Evolutionary conservation across 2,329 filamentous ascomycete genomes (phyloP).

Genomic region (Chaetomiaceae sp.): DNA sequence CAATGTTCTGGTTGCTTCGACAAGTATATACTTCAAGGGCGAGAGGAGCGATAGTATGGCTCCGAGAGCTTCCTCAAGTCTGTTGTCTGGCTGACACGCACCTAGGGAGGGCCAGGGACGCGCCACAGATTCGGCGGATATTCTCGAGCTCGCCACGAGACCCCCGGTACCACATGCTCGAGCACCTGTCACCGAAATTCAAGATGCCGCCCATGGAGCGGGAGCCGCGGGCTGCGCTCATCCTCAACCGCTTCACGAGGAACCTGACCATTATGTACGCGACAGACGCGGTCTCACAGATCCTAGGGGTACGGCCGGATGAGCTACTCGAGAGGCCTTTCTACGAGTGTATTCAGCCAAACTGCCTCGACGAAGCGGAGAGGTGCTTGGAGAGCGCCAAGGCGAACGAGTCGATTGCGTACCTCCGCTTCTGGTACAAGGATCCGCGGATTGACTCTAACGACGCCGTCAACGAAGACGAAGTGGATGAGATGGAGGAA

Average conservation of each 20-base stretch:
- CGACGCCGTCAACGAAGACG: constrained; percentile 39
- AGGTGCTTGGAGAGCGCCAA: constrained; percentile 80
- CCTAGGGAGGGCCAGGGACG: constrained; percentile 69
- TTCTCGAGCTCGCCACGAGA: constrained; percentile 80
- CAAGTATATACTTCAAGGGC: constrained; percentile 67
- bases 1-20: constrained; percentile 81
- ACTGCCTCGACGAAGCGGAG: constrained; percentile 71
- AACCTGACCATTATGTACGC: constrained; percentile 83
- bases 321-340: constrained; percentile 74
- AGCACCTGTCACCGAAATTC: constrained; percentile 80
- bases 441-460: constrained; percentile 62
- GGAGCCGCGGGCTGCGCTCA: constrained; percentile 77
- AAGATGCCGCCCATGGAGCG: constrained; percentile 58
- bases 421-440: constrained; percentile 79
- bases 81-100: constrained; percentile 16
- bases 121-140: constrained; percentile 70
- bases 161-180: constrained; percentile 84
- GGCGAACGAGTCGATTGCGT: constrained; percentile 85
- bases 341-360: constrained; percentile 79
- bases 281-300: constrained; percentile 68
- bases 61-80: too few species aligned
- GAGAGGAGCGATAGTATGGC: constrained; percentile 68
- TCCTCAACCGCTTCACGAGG: constrained; percentile 80
- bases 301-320: constrained; percentile 67
- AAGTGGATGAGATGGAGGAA: constrained; percentile 42